Conservation (phyloP, 176 grass and related monocot genomes). For the Zea luxurians region DNA sequence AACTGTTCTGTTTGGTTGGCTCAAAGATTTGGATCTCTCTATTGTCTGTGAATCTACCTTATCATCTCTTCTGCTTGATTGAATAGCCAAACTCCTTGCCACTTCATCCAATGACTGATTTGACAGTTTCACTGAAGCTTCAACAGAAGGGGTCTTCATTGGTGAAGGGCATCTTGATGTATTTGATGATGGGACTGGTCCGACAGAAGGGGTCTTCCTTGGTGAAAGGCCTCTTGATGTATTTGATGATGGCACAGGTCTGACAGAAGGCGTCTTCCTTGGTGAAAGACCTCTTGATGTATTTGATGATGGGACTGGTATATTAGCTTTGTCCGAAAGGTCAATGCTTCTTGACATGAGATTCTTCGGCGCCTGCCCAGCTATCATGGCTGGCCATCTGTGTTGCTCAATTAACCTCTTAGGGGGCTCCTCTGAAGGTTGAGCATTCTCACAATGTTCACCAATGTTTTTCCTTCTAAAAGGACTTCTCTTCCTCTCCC, state of each 20-base stretch:
- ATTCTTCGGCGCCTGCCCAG: constrained; percentile 48
- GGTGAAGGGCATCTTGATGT: constrained; percentile 54
- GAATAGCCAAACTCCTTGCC: constrained; percentile 48
- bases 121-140: constrained; percentile 30
- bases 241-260: constrained; percentile 38
- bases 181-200: constrained; percentile 37
- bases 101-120: constrained; percentile 54
- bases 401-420: constrained; percentile 55
- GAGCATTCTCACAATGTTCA: constrained; percentile 66
- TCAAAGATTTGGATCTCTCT: constrained; percentile 53
- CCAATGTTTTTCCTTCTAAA: constrained; percentile 58
- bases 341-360: constrained; percentile 47
- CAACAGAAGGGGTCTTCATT: constrained; percentile 41
- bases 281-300: constrained; percentile 55
- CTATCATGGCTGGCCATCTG: constrained; percentile 62
- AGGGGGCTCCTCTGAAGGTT: constrained; percentile 46
- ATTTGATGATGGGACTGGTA: constrained; percentile 36
- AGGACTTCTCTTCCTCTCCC: constrained; percentile 78
- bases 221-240: constrained; percentile 55
- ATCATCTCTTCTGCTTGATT: constrained; percentile 44
- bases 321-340: constrained; percentile 49
- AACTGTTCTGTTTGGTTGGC: constrained; percentile 40
- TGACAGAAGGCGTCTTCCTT: not conserved
- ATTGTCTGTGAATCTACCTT: constrained; percentile 38
- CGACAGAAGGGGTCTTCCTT: not conserved